These are phyloP conservation scores for Daldinia eschscholtzii DNA, from an alignment of 2,329 filamentous ascomycete species.

Conservation along the genomic window DNA sequence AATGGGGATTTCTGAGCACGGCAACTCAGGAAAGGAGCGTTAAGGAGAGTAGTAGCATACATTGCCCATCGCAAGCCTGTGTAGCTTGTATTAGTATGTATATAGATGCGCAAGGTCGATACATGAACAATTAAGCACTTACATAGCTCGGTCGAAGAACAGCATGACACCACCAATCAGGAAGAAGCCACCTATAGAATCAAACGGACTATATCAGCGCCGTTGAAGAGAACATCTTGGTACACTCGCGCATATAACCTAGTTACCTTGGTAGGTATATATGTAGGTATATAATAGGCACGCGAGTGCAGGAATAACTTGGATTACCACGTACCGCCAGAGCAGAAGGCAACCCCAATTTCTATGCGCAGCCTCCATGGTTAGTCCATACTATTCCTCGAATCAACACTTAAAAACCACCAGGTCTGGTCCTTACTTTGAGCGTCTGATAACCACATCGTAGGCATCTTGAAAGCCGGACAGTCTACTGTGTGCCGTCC, in stretches of 20 bases:
- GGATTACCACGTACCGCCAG: slow-evolving; percentile 78
- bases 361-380: slow-evolving; percentile 67
- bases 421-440: slow-evolving; percentile 77
- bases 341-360: slow-evolving; percentile 97
- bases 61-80: slow-evolving; percentile 96
- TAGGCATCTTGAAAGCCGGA: slow-evolving; percentile 71
- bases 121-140: slow-evolving; percentile 54
- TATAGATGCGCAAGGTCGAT: background rate
- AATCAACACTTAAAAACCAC: no score
- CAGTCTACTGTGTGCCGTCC: background rate
- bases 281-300: slow-evolving; percentile 1
- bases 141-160: slow-evolving; percentile 98
- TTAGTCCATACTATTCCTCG: slow-evolving; percentile 50
- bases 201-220: slow-evolving; percentile 43
- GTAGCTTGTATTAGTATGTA: slow-evolving; percentile 36
- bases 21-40: slow-evolving; percentile 5
- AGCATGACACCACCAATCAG: slow-evolving; percentile 93
- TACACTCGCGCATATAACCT: slow-evolving; percentile 8
- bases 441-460: slow-evolving; percentile 96
- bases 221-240: slow-evolving; percentile 12
- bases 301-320: slow-evolving; percentile 27
- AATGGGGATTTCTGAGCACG: background rate
- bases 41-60: slow-evolving; percentile 61
- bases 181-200: slow-evolving; percentile 84
- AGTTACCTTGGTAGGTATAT: slow-evolving; percentile 3